Percentiles rank a stretch among this genome's conserved stretches.
Evolutionary conservation across 2,329 filamentous ascomycete genomes (phyloP).

Genomic region (Pseudogymnoascus sp.): DNA sequence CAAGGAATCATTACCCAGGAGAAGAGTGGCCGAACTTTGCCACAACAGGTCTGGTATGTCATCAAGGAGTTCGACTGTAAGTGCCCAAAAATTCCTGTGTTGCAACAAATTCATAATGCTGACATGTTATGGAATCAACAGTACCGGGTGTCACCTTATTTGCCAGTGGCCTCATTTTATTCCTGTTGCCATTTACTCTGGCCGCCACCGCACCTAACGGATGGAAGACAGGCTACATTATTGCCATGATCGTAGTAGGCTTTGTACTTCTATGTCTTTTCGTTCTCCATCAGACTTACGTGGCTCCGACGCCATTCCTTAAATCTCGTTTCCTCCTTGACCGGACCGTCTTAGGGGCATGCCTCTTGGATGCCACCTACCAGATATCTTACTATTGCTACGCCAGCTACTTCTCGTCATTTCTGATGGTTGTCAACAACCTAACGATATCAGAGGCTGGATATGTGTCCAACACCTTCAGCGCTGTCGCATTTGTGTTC

Average conservation of each 20-base stretch:
- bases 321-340: slow-evolving; percentile 33
- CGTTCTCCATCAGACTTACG: slow-evolving; percentile 38
- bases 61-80: slow-evolving; percentile 23
- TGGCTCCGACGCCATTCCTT: slow-evolving; percentile 37
- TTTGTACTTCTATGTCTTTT: slow-evolving; percentile 29
- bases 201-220: slow-evolving; percentile 36
- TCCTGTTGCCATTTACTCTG: slow-evolving; percentile 52
- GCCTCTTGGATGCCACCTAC: slow-evolving; percentile 19
- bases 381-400: slow-evolving; percentile 9
- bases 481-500: slow-evolving; percentile 40
- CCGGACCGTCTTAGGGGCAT: slow-evolving; percentile 23
- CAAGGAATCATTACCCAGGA: slow-evolving; percentile 19
- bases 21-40: slow-evolving; percentile 19
- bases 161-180: slow-evolving; percentile 41
- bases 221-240: slow-evolving; percentile 39
- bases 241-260: slow-evolving; percentile 45
- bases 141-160: slow-evolving; percentile 42
- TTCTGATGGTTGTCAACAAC: slow-evolving; percentile 23
- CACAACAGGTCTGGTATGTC: slow-evolving; percentile 31
- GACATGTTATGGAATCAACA: background rate
- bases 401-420: slow-evolving; percentile 12
- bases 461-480: slow-evolving; percentile 31
- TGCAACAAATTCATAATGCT: background rate
- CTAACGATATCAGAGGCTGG: slow-evolving; percentile 22
- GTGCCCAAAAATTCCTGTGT: slow-evolving; percentile 23